Conservation (phyloP, 805 yeast species). For the Saccharomycopsis sp. region DNA sequence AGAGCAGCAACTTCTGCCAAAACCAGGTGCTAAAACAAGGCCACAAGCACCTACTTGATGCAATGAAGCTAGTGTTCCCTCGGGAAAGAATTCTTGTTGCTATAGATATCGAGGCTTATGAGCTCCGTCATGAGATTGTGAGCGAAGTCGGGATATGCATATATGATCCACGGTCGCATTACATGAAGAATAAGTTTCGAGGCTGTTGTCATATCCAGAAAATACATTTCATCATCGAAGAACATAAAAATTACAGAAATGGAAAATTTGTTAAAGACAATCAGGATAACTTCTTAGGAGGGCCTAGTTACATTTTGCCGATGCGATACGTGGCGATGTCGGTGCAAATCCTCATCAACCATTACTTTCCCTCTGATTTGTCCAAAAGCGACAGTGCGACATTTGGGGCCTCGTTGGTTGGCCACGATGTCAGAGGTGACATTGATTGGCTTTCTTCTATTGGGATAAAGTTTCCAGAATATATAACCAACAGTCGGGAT, state of each 20-base stretch:
- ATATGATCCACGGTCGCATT: constrained; percentile 46
- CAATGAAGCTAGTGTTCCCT: constrained; percentile 16
- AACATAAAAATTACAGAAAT: constrained; percentile 37
- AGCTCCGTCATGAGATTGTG: constrained; percentile 33
- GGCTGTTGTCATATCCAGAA: constrained; percentile 40
- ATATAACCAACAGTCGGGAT: constrained; percentile 12
- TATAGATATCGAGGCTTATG: constrained; percentile 55
- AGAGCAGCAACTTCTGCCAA: not conserved
- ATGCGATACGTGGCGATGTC: constrained; percentile 32
- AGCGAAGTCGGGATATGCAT: constrained; percentile 56
- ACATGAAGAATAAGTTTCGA: constrained; percentile 24
- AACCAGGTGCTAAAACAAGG: not conserved
- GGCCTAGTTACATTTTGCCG: constrained; percentile 39
- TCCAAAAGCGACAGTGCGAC: constrained; percentile 28
- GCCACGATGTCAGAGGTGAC: constrained; percentile 54
- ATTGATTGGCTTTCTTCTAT: constrained; percentile 40
- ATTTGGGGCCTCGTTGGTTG: constrained; percentile 37
- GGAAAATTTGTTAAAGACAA: constrained; percentile 51
- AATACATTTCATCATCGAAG: constrained; percentile 40
- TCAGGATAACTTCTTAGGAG: constrained; percentile 43
- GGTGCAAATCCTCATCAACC: constrained; percentile 38
- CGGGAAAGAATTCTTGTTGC: constrained; percentile 34
- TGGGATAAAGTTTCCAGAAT: constrained; percentile 41
- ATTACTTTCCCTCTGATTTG: constrained; percentile 33
- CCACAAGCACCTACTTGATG: not conserved